A percentile compares a stretch with the other conserved stretches of the same genome.
Conservation (phyloP, 345 rosid species). For the Gossypium stocksii region DNA sequence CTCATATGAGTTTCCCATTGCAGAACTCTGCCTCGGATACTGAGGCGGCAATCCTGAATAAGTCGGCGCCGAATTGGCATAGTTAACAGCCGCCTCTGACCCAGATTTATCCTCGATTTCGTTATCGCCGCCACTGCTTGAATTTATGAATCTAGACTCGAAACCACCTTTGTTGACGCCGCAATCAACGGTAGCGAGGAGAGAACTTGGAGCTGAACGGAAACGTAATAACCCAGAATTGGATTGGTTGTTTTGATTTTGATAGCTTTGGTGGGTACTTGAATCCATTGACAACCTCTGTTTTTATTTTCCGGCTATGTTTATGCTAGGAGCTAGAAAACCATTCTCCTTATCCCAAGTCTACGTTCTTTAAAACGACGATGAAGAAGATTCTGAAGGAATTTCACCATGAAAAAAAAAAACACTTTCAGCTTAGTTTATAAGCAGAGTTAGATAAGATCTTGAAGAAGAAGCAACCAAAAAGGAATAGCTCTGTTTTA, state of each 20-base stretch:
- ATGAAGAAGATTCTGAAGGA: constrained; percentile 25
- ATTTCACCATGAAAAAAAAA: constrained; percentile 26
- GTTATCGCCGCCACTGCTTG: constrained; percentile 26
- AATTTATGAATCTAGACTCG: constrained; percentile 40
- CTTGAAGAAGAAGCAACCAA: constrained; percentile 65
- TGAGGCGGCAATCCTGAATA: constrained; percentile 72
- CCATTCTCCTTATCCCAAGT: constrained; percentile 20
- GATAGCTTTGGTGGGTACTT: constrained; percentile 30
- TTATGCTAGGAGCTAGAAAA: constrained; percentile 14
- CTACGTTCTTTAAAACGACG: constrained; percentile 5
- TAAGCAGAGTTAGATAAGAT: constrained; percentile 73
- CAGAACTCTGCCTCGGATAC: constrained; percentile 53
- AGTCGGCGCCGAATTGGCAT: constrained; percentile 36
- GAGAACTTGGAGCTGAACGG: constrained; percentile 75
- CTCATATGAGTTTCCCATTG: constrained; percentile 46
- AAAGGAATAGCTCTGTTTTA: constrained; percentile 11
- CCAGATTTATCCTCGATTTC: constrained; percentile 34
- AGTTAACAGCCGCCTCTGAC: constrained; percentile 28
- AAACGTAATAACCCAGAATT: constrained; percentile 71
- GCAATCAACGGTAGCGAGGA: constrained; percentile 30
- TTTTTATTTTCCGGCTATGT: background rate
- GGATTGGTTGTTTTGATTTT: constrained; percentile 42
- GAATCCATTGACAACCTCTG: constrained; percentile 51
- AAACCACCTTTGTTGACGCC: constrained; percentile 28
- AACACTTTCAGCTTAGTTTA: constrained; percentile 40